phyloP scores from a whole-genome alignment of 768 basidiomycete genomes.

The Phanerodontia chrysosporium region DNA sequence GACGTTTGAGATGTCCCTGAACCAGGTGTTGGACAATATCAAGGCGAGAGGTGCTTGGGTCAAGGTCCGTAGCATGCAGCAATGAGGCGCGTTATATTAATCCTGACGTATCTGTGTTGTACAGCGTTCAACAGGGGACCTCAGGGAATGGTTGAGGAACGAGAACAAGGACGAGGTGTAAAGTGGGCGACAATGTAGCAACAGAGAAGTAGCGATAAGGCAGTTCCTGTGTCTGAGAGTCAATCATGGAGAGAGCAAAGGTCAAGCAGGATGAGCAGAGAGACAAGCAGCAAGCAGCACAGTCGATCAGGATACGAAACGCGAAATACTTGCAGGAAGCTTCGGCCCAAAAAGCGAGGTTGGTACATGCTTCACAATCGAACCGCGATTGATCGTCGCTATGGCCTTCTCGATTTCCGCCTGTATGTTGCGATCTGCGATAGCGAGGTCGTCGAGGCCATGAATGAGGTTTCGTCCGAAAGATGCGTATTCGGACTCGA shows the following conservation, averaged over 20 bases:
- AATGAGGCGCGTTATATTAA: neutral
- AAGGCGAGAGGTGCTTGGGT: slow-evolving; percentile 57
- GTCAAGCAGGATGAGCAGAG: neutral
- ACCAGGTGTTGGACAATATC: slow-evolving; percentile 68
- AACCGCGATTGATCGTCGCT: slow-evolving; percentile 1
- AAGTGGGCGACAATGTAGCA: neutral
- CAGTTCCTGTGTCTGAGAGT: too few species aligned
- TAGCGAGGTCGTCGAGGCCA: slow-evolving; percentile 5
- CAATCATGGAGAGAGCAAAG: neutral
- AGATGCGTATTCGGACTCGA: slow-evolving; percentile 15
- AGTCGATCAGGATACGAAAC: neutral
- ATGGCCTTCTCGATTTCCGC: slow-evolving; percentile 7
- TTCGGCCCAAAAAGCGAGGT: slow-evolving; percentile 1
- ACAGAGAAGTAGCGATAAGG: too few species aligned
- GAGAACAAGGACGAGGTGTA: slow-evolving; percentile 25
- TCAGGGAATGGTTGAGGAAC: slow-evolving; percentile 48
- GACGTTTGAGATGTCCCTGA: slow-evolving; percentile 59
- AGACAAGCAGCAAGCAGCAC: neutral
- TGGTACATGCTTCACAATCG: slow-evolving; percentile 8
- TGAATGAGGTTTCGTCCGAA: slow-evolving; percentile 7
- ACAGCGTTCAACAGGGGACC: slow-evolving; percentile 57
- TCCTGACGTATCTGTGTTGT: neutral
- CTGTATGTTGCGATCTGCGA: neutral
- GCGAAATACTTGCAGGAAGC: slow-evolving; percentile 2
- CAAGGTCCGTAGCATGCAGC: slow-evolving; percentile 37